Base-by-base conservation (phyloP, 2,329 filamentous ascomycete genomes). In the Claviceps pazoutovae region DNA sequence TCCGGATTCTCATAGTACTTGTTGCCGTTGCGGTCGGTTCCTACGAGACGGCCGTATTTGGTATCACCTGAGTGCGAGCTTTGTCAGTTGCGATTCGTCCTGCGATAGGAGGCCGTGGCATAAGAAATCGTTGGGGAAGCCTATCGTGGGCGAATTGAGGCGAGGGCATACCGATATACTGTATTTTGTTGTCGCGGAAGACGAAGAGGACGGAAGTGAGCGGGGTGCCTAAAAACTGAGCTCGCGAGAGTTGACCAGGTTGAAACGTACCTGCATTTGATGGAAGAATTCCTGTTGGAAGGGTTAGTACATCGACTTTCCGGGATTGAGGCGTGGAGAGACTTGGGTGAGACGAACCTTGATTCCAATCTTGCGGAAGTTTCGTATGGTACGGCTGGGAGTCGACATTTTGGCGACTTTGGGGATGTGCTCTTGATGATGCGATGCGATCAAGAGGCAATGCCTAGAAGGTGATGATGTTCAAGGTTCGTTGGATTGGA, bases 1-100 rank as follows among this genome's bases (percentile, higher is more conserved):
- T 97, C 89, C 64, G 81, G 71, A 75, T 98, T 96, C 78, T 98
- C 93, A 68, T 81, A 98, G 78, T 79, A 98, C 74, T 95, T 97
- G 82, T 98, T 98, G 69, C 93, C 94, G 67, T 83, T 94, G 69
- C 83, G 81, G 74, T 98, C 93, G 64, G 74, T 79, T 62, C 84
- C 93, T 59, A 98, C 80, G 59, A 95, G 76, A 44, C 80, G 82
- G 64, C 93, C 94, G 65, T 86, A 83, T 75, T 98, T 98, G 71
- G 93, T 98, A 73, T 98, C 93, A 74, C 91, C 90, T 93, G 66
- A 7, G n/a, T 21, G 21, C 17, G 19, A n/a, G 43, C 21, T 30
- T 30, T n/a, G 34, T 48, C 9, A 39, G 21, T 19, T 11, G 44
- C 26, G 16, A 14, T 16, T 46, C 16, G 44, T 5, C 5, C 14